Evolutionary conservation across 805 yeast genomes (phyloP), one percentile per base, ranked within the genome.

Genomic region (Wickerhamomyces ciferrii): DNA sequence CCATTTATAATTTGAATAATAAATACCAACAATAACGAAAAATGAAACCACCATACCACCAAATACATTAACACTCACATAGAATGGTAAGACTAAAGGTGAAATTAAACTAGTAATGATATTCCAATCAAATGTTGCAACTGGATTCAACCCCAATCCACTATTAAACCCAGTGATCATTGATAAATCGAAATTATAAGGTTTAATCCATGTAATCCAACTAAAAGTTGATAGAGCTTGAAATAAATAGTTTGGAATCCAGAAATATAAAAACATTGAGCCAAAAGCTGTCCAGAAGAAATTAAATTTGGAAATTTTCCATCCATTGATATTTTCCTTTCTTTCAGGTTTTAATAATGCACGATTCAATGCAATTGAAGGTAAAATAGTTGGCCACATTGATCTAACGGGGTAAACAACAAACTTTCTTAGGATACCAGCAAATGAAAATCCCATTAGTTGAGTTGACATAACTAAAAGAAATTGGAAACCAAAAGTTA

Each of bases 371-470:
- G 79, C 74, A 38, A 78, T 49, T 0, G 72, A 63, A 17, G 83
- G 81, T 50, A 78, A 54, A 2, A 67, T 47, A 2, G 73, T 64
- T 35, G 81, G 83, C 85, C 85, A 81, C 29, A 81, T 57, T 13
- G 79, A 68, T 46, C 69, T 63, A 3, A 65, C 63, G 15, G 81
- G 81, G 53, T 78, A 79, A 10, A 81, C 72, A 2, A 71, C 71
- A 29, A 83, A 75, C 48, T 76, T 74, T 56, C 84, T 73, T 71
- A 81, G 71, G 20, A 83, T 56, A 43, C 84, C 83, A 6, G 88
- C 87, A 59, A 83, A 74, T 1, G 86, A 83, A 55, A 80, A 77
- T 19, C 89, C 90, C 52, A 83, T 63, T 50, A 77, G 78, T 56
- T 81, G 83, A 2, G 85, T 71, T 2, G 84, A 71, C 4, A 80